A percentile compares a stretch with the other conserved stretches of the same genome.
Conservation (phyloP, 345 rosid species). For the Sapria himalayana region DNA sequence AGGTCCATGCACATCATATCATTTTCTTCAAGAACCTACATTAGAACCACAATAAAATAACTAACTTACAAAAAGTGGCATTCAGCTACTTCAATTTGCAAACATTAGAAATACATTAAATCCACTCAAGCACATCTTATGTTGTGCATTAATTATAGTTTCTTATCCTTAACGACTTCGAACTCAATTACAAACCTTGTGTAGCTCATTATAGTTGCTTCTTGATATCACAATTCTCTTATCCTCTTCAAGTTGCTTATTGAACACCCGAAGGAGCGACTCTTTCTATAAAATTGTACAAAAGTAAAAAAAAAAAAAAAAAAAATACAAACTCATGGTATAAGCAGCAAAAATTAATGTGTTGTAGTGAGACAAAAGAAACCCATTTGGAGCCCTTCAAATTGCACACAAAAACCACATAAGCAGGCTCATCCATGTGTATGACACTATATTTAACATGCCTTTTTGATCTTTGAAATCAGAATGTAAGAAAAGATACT, state of each 20-base stretch:
- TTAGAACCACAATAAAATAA: too few species aligned
- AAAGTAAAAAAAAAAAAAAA: background rate
- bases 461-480: too few species aligned
- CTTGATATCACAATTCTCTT: slow-evolving; percentile 61
- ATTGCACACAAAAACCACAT: too few species aligned
- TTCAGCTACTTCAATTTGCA: slow-evolving; percentile 5
- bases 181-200: slow-evolving; percentile 29
- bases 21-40: slow-evolving; percentile 86
- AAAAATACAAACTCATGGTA: background rate
- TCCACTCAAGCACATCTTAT: too few species aligned
- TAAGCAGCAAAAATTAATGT: background rate
- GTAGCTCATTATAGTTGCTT: slow-evolving; percentile 65
- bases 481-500: too few species aligned
- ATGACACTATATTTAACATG: too few species aligned
- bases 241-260: slow-evolving; percentile 86
- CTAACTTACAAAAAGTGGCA: too few species aligned
- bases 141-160: too few species aligned
- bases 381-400: too few species aligned
- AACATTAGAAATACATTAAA: slow-evolving; percentile 4
- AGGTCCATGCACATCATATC: slow-evolving; percentile 62
- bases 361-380: too few species aligned
- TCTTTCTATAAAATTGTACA: slow-evolving; percentile 42
- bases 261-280: slow-evolving; percentile 39
- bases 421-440: too few species aligned
- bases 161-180: background rate